These are phyloP conservation scores for Arabidopsis suecica DNA, from an alignment of 345 rosid genomes.

Conservation along the genomic window DNA sequence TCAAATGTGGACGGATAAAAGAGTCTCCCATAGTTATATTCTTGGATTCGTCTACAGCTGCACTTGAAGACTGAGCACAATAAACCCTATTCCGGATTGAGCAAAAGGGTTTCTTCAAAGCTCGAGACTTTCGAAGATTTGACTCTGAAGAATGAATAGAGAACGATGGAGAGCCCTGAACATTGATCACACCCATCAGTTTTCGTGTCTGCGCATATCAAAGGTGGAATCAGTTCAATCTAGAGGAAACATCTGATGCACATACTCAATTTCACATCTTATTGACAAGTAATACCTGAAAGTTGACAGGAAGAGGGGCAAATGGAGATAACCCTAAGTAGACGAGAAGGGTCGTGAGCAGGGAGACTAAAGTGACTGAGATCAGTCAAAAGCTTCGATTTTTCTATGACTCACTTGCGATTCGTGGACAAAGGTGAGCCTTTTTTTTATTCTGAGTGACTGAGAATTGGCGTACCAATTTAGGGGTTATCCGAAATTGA, in stretches of 20 bases:
- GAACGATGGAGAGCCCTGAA: conserved; percentile 49
- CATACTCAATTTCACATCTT: background rate
- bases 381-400: conserved; percentile 23
- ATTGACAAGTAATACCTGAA: conserved; percentile 21
- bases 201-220: background rate
- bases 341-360: background rate
- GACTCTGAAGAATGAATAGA: conserved; percentile 43
- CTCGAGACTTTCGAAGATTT: conserved; percentile 35
- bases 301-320: background rate
- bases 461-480: background rate
- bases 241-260: background rate
- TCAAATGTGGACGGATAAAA: conserved; percentile 85
- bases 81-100: conserved; percentile 44
- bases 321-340: conserved; percentile 22
- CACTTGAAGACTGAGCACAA: conserved; percentile 52
- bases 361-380: conserved; percentile 1
- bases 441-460: conserved; percentile 13
- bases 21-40: conserved; percentile 65
- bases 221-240: background rate
- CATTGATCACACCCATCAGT: conserved; percentile 62
- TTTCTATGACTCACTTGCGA: conserved; percentile 29
- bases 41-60: conserved; percentile 52
- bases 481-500: conserved; percentile 14
- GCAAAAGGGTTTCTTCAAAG: conserved; percentile 39
- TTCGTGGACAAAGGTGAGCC: conserved; percentile 9